Base-by-base conservation (phyloP, 164 flowering plant genomes). In the Umbellularia californica region DNA sequence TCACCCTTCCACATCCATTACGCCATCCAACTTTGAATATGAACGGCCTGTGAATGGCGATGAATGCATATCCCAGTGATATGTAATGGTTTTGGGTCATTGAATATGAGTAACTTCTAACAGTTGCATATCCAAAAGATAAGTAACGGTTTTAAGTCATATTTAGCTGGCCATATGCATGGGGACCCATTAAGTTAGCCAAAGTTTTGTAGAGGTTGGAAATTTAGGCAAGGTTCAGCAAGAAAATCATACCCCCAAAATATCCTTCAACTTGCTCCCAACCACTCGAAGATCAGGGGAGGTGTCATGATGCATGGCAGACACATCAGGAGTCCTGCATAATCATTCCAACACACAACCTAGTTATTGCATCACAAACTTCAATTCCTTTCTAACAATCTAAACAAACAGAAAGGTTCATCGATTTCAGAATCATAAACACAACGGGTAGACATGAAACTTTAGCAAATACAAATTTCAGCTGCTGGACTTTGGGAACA, bases 291-390 rank as follows among this genome's bases (percentile, higher is more conserved):
- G 85, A 84, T 96, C 99, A 20, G 91, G 74, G 19, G 99, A 88
- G 20, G 88, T 76, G 78, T 96, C 99, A 72, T 92, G 93, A 80
- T 96, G 98, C 93, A 96, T 92, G 2, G 97, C 92, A 51, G 98
- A 96, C 97, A 91, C 90, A 74, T 92, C 87, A 47, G 99, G 98
- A 19, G 99, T 96, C 85, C 99, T 96, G 91, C 87, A 78, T 19
- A 72, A 62, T 67, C 15, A 64, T 22, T 55, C n/a, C 60, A 55
- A 15, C 60, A 55, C 17, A 55, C n/a, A 55, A 55, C 60, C 17
- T 55, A 19, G 60, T 55, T 55, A 55, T 55, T 55, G 19, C 17
- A 55, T 14, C 4, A 55, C 6, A 55, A 19, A 12, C 60, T 55
- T 55, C n/a, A 55, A 55, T 55, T 55, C 60, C 60, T 55, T 20